Percentiles rank a stretch among this genome's conserved stretches.
These are phyloP conservation scores for Penicillium polonicum DNA, from an alignment of 2,329 filamentous ascomycete species.

Conservation along the genomic window DNA sequence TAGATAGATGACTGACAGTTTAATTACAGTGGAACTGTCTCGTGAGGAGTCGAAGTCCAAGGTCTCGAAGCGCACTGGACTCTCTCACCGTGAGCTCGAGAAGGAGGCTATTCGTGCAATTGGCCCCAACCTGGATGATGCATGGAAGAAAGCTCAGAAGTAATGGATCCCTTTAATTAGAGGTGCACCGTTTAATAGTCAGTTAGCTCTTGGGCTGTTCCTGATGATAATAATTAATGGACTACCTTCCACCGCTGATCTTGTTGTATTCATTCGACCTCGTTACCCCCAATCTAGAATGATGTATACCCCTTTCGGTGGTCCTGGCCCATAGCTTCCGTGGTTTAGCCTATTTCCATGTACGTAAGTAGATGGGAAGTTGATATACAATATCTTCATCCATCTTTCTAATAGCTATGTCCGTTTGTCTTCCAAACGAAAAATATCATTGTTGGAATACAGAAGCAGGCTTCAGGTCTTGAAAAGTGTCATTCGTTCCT, in stretches of 20 bases:
- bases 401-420: too few species aligned
- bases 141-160: constrained; percentile 22
- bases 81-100: constrained; percentile 26
- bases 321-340: not conserved
- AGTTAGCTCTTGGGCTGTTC: not conserved
- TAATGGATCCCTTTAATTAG: not conserved
- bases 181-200: not conserved
- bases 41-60: constrained; percentile 32
- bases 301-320: not conserved
- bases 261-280: not conserved
- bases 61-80: constrained; percentile 30
- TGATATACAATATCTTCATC: too few species aligned
- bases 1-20: not conserved
- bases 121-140: constrained; percentile 32
- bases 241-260: too few species aligned
- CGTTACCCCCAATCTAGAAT: not conserved
- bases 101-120: constrained; percentile 31
- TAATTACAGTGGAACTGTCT: constrained; percentile 32
- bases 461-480: too few species aligned
- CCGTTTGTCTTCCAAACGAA: too few species aligned
- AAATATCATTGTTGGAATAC: too few species aligned
- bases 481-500: too few species aligned
- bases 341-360: not conserved
- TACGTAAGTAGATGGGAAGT: not conserved
- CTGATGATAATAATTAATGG: not conserved